phyloP scores from a whole-genome alignment of 345 rosid genomes.

The Gossypium turneri region DNA sequence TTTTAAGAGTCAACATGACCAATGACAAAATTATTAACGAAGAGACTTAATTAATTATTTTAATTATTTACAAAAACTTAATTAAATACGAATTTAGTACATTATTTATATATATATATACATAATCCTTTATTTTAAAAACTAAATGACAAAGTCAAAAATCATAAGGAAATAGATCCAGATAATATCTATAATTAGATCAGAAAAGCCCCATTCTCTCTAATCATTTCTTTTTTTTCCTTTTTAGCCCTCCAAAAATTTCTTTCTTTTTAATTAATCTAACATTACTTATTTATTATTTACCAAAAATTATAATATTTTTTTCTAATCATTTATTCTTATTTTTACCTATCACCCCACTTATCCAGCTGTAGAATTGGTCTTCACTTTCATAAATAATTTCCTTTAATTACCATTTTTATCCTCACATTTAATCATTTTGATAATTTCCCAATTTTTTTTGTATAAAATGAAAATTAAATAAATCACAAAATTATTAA shows the following conservation, averaged over 20 bases:
- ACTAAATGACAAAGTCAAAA: neutral
- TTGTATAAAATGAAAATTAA: neutral
- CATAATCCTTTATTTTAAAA: too few relatives aligned
- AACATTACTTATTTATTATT: neutral
- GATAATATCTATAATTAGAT: constrained; percentile 11
- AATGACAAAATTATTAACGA: too few relatives aligned
- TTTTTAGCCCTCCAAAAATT: too few relatives aligned
- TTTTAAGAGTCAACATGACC: too few relatives aligned
- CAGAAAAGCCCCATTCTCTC: constrained; percentile 20
- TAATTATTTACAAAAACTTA: too few relatives aligned
- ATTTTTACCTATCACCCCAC: constrained; percentile 6
- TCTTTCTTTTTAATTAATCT: neutral
- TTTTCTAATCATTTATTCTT: neutral
- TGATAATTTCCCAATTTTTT: too few relatives aligned
- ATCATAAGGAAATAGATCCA: neutral
- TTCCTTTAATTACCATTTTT: constrained; percentile 7
- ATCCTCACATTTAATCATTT: neutral
- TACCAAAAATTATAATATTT: neutral
- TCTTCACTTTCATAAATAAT: neutral
- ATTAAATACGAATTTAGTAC: too few relatives aligned
- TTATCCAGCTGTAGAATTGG: constrained; percentile 13
- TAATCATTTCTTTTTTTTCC: constrained; percentile 8
- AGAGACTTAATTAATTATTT: too few relatives aligned
- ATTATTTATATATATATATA: too few relatives aligned
- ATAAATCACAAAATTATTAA: neutral